Conservation (phyloP, 1,284 basidiomycete species). For the Erythrobasidium hasegawianum region DNA sequence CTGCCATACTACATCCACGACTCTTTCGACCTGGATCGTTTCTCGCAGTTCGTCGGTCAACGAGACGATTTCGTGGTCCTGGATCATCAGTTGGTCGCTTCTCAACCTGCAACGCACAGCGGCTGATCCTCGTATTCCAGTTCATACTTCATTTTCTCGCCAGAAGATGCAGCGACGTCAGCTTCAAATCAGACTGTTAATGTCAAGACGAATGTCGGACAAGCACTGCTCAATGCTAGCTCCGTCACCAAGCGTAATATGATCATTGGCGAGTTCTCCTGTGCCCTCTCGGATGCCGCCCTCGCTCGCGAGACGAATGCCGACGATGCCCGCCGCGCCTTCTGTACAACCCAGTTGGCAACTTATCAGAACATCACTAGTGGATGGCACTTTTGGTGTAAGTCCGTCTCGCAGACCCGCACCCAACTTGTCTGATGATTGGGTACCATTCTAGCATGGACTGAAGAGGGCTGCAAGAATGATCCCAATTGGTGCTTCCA, state of each 20-base stretch:
- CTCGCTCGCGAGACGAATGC: conserved; percentile 2
- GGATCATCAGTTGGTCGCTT: neutral
- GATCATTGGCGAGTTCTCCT: conserved; percentile 1
- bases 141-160: conserved; percentile 1
- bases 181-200: neutral
- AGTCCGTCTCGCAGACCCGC: neutral
- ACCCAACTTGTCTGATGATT: neutral
- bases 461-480: neutral
- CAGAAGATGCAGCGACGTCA: neutral
- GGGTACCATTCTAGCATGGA: conserved; percentile 4
- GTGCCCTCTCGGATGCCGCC: neutral
- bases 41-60: neutral
- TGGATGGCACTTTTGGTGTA: conserved; percentile 5
- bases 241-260: neutral
- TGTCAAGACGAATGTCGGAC: neutral
- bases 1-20: conserved; percentile 3
- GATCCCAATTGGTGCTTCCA: conserved; percentile 4
- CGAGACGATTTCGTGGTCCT: neutral
- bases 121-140: neutral
- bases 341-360: neutral
- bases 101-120: neutral
- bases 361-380: neutral
- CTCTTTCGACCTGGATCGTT: neutral
- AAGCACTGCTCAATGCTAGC: neutral
- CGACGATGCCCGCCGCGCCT: neutral